Conservation (phyloP, 1,284 basidiomycete species). For the Fomitopsis schrenkii region DNA sequence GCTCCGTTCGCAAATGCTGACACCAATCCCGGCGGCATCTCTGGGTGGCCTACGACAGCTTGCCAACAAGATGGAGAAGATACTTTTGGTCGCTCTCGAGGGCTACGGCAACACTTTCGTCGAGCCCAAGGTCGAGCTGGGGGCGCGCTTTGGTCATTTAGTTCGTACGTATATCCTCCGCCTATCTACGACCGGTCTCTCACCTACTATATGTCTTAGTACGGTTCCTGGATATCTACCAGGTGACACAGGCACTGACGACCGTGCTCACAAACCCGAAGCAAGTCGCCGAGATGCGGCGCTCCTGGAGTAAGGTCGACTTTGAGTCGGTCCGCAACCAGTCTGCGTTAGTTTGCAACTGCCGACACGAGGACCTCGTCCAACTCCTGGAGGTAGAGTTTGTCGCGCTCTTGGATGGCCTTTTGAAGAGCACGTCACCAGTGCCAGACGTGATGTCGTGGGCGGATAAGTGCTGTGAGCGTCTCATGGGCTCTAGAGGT, state of each 20-base stretch:
- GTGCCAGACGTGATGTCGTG: slow-evolving; percentile 83
- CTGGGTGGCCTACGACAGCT: slow-evolving; percentile 72
- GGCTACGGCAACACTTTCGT: slow-evolving; percentile 86
- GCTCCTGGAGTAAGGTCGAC: slow-evolving; percentile 82
- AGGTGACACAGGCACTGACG: slow-evolving; percentile 81
- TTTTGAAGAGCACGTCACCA: slow-evolving; percentile 73
- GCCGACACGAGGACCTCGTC: slow-evolving; percentile 82
- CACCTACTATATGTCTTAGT: slow-evolving; percentile 39
- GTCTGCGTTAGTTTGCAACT: slow-evolving; percentile 87
- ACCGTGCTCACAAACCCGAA: slow-evolving; percentile 84
- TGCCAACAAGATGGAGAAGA: slow-evolving; percentile 90
- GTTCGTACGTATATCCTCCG: slow-evolving; percentile 58
- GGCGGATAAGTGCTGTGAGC: slow-evolving; percentile 85
- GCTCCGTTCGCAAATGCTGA: slow-evolving; percentile 78
- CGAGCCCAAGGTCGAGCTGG: slow-evolving; percentile 84
- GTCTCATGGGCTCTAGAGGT: slow-evolving; percentile 68
- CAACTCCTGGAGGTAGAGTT: slow-evolving; percentile 84
- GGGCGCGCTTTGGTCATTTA: slow-evolving; percentile 83
- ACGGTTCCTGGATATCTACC: slow-evolving; percentile 85
- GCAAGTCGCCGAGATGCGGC: slow-evolving; percentile 79
- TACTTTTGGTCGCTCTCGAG: slow-evolving; percentile 74
- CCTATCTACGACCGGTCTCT: background rate
- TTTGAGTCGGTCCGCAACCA: slow-evolving; percentile 89
- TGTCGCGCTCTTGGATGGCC: slow-evolving; percentile 66
- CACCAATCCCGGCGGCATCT: slow-evolving; percentile 64